Evolutionary conservation across 345 rosid genomes (phyloP).

Genomic region (Odontarrhena argentea): DNA sequence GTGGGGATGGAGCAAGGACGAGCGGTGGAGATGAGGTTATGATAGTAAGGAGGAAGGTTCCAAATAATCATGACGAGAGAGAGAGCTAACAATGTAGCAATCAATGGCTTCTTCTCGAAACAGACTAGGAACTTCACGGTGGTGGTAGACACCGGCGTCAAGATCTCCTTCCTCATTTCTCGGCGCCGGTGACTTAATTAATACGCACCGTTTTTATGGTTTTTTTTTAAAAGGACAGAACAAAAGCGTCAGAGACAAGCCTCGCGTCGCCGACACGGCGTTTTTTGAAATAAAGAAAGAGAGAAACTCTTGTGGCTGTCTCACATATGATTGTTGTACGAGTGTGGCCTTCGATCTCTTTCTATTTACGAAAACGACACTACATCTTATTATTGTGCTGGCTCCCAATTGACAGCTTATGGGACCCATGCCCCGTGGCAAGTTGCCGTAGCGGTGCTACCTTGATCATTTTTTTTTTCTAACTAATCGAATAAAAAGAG

Average conservation of each 20-base stretch:
- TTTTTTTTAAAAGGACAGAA: not conserved
- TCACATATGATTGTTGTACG: not conserved
- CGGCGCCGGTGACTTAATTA: slow-evolving; percentile 20
- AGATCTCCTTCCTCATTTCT: slow-evolving; percentile 52
- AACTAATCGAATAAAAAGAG: too few species aligned
- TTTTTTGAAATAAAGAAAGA: not conserved
- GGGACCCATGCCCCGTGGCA: slow-evolving; percentile 6
- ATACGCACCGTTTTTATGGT: slow-evolving; percentile 7
- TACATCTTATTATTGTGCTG: slow-evolving; percentile 17
- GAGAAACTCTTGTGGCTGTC: slow-evolving; percentile 28
- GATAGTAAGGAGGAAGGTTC: slow-evolving; percentile 80
- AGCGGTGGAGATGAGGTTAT: slow-evolving; percentile 59
- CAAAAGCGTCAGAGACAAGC: slow-evolving; percentile 34
- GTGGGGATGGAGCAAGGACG: slow-evolving; percentile 40
- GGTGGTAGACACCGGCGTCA: slow-evolving; percentile 42
- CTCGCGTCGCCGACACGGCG: slow-evolving; percentile 43
- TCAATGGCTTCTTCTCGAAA: slow-evolving; percentile 66
- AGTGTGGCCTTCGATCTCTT: slow-evolving; percentile 32
- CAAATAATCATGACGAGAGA: slow-evolving; percentile 70
- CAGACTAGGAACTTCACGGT: slow-evolving; percentile 44
- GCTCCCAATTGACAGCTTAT: slow-evolving; percentile 28
- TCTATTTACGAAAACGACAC: slow-evolving; percentile 39
- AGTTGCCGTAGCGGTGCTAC: slow-evolving; percentile 25
- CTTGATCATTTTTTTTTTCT: not conserved
- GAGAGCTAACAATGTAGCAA: slow-evolving; percentile 67